phyloP scores from a whole-genome alignment of 495 filamentous ascomycete species.

The Podospora conica region DNA sequence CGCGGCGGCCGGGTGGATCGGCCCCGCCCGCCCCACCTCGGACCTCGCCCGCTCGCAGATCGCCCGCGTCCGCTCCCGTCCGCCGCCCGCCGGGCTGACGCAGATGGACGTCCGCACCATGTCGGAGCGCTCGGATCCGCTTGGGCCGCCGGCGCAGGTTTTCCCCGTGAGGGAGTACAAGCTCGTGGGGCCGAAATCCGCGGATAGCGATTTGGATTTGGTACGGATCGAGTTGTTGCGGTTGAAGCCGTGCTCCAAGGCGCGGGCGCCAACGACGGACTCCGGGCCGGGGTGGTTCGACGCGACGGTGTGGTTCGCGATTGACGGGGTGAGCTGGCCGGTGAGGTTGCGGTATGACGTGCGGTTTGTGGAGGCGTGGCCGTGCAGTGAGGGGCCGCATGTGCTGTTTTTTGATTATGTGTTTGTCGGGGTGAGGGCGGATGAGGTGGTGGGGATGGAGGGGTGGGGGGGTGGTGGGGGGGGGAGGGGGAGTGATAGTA shows the following conservation, averaged over 20 bases:
- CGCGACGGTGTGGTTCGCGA: slow-evolving; percentile 60
- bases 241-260: slow-evolving; percentile 31
- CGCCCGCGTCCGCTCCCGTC: slow-evolving; percentile 51
- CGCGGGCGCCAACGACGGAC: background rate
- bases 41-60: slow-evolving; percentile 59
- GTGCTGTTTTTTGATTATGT: slow-evolving; percentile 63
- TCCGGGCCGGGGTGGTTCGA: slow-evolving; percentile 47
- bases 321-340: slow-evolving; percentile 57
- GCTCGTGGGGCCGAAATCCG: slow-evolving; percentile 43
- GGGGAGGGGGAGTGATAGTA: slow-evolving; percentile 1
- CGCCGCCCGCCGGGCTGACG: slow-evolving; percentile 41
- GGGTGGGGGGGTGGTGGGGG: slow-evolving; percentile 35
- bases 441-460: slow-evolving; percentile 54
- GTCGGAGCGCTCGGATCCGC: slow-evolving; percentile 55
- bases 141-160: slow-evolving; percentile 50
- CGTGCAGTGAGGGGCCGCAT: slow-evolving; percentile 64
- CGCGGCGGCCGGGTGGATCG: slow-evolving; percentile 59
- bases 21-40: slow-evolving; percentile 55
- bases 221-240: slow-evolving; percentile 60
- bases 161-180: slow-evolving; percentile 60
- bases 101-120: slow-evolving; percentile 53
- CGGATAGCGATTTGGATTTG: slow-evolving; percentile 35
- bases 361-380: slow-evolving; percentile 58
- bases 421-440: slow-evolving; percentile 47
- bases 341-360: slow-evolving; percentile 58